Conservation (phyloP, 1,284 basidiomycete species). For the Microbotryomycetes sp. region DNA sequence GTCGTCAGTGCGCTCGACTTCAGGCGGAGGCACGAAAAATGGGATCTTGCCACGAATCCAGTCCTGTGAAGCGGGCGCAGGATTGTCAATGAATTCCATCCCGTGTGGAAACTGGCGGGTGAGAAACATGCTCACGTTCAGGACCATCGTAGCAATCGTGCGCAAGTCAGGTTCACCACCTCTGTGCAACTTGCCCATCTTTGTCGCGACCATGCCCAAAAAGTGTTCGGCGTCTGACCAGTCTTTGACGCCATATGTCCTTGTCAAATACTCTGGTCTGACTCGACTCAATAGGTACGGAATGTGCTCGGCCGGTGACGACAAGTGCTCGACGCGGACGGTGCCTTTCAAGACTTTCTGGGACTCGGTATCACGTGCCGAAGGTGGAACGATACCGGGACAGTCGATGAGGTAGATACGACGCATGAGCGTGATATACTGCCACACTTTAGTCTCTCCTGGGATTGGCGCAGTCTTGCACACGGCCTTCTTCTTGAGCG, state of each 20-base stretch:
- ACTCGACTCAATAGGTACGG: conserved; percentile 79
- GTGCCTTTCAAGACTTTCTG: conserved; percentile 95
- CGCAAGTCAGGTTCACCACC: conserved; percentile 92
- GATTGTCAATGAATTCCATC: neutral
- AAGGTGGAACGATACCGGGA: conserved; percentile 94
- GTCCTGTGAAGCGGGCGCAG: conserved; percentile 46
- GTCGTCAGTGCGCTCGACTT: conserved; percentile 37
- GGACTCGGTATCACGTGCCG: conserved; percentile 80
- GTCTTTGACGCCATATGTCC: conserved; percentile 72
- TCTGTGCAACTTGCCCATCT: conserved; percentile 85
- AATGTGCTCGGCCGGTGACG: conserved; percentile 90
- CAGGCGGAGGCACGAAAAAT: conserved; percentile 47
- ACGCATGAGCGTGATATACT: conserved; percentile 94
- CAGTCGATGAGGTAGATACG: conserved; percentile 99
- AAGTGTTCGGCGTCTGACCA: conserved; percentile 66
- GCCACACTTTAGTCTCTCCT: conserved; percentile 99
- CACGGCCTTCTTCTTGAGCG: conserved; percentile 95
- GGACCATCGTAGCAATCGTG: conserved; percentile 85
- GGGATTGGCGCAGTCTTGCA: conserved; percentile 95
- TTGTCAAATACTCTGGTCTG: conserved; percentile 82
- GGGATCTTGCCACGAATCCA: conserved; percentile 92
- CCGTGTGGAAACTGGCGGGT: too few relatives aligned
- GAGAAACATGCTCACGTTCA: conserved; percentile 48
- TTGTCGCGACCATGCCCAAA: conserved; percentile 75
- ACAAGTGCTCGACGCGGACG: conserved; percentile 89